Evolutionary conservation across 1,139 yeast genomes (phyloP), one percentile per base, ranked within the genome.

Genomic region (Diutina mesorugosa): DNA sequence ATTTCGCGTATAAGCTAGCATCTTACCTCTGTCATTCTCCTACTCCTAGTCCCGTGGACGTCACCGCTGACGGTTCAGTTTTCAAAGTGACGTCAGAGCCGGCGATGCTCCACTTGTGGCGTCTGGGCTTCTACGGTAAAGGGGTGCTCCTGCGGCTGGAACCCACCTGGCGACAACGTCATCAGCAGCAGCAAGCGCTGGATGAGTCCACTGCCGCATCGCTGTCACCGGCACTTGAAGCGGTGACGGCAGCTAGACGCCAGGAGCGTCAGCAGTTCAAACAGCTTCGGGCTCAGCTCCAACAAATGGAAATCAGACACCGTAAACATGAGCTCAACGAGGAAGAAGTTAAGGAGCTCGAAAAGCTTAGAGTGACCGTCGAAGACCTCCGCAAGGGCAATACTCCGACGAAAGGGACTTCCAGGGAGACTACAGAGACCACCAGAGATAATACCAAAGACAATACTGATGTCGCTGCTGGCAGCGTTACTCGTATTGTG

Each of bases 101-200:
- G 0, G 82, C 78, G 50, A 85, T 85, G 81, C 64, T 66, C n/a
- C 68, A 69, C 38, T 72, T 93, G 8, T 93, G 99, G 98, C 71
- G 77, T 38, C 79, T 79, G 64, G 99, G 99, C 0, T 93, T 90
- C 66, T 95, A 90, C 66, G 99, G 99, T 9, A 93, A 93, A 64
- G 99, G 99, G 2, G 78, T 81, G 4, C 72, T 90, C 55, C 87
- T 96, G 45, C 75, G 99, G 61, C 87, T 96, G 58, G 97, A 93
- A 64, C 97, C 99, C 0, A 83, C 96, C 0, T 93, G 98, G 98
- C 70, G 68, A 54, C 74, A 74, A 14, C 77, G 98, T 57, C 83
- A 89, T 1, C 62, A 61, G 16, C 72, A 45, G 77, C 38, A 72
- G 87, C 55, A 63, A n/a, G n/a, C n/a, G n/a, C n/a, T n/a, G n/a